A percentile compares a stretch with the other conserved stretches of the same genome.
Conservation (phyloP, 805 yeast species). For the Candida chauliodis region DNA sequence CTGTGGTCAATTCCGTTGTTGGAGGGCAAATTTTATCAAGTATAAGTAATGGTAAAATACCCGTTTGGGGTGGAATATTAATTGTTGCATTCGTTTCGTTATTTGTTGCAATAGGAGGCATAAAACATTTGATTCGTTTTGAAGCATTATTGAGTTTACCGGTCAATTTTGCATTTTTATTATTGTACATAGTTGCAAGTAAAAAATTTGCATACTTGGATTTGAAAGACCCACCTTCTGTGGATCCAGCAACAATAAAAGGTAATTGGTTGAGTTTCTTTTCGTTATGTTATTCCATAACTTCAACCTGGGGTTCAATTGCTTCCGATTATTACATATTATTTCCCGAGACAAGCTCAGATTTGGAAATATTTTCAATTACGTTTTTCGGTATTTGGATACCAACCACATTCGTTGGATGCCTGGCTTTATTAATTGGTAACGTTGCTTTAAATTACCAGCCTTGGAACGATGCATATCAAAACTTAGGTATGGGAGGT, state of each 20-base stretch:
- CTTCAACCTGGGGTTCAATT: slow-evolving; percentile 86
- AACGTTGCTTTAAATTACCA: slow-evolving; percentile 56
- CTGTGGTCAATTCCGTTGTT: slow-evolving; percentile 83
- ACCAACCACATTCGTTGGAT: slow-evolving; percentile 76
- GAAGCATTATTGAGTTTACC: slow-evolving; percentile 70
- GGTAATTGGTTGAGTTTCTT: slow-evolving; percentile 77
- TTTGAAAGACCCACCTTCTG: slow-evolving; percentile 20
- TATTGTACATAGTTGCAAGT: slow-evolving; percentile 63
- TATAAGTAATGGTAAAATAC: slow-evolving; percentile 61
- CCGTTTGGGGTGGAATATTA: slow-evolving; percentile 70
- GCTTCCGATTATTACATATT: slow-evolving; percentile 82
- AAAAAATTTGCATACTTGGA: slow-evolving; percentile 39
- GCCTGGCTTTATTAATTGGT: slow-evolving; percentile 68
- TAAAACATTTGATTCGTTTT: slow-evolving; percentile 62
- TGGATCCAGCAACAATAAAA: slow-evolving; percentile 38
- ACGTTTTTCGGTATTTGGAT: slow-evolving; percentile 65
- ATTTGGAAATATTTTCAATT: slow-evolving; percentile 48
- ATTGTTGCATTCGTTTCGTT: slow-evolving; percentile 65
- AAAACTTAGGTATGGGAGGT: slow-evolving; percentile 69
- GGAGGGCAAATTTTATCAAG: slow-evolving; percentile 81
- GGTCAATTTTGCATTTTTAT: slow-evolving; percentile 60
- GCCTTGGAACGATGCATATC: slow-evolving; percentile 59
- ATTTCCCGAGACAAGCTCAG: slow-evolving; percentile 69
- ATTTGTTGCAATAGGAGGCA: slow-evolving; percentile 73
- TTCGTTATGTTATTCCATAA: slow-evolving; percentile 69